Evolutionary conservation across 352 stramenopile genomes (phyloP).

Genomic region (Globisporangium rhizosaccharum): DNA sequence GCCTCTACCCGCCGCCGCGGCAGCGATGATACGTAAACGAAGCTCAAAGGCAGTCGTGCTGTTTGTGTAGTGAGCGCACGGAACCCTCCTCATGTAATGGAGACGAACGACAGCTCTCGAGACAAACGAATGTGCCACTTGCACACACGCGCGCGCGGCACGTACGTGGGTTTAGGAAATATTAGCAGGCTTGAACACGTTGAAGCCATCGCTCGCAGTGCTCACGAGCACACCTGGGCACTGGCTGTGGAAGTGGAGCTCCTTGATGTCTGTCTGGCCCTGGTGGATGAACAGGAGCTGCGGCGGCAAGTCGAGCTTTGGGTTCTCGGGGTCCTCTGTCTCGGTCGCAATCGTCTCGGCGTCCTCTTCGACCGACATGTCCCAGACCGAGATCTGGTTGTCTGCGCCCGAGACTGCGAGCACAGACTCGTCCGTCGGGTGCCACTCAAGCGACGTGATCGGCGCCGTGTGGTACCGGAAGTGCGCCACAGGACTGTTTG

Average conservation of each 20-base stretch:
- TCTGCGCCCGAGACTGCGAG: constrained; percentile 92
- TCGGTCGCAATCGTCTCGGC: constrained; percentile 54
- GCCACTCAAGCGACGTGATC: constrained; percentile 98
- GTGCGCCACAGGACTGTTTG: constrained; percentile 87
- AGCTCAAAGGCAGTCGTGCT: no score
- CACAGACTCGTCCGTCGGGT: constrained; percentile 98
- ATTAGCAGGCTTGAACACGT: constrained; percentile 96
- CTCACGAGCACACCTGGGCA: constrained; percentile 96
- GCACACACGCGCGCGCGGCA: no score
- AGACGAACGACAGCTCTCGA: no score
- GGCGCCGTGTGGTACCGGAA: constrained; percentile 95
- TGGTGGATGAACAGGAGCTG: constrained; percentile 99
- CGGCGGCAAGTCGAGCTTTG: constrained; percentile 91
- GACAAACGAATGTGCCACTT: no score
- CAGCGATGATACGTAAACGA: no score
- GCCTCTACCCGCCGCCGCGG: no score
- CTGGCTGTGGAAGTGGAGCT: constrained; percentile 99
- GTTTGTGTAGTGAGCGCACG: no score
- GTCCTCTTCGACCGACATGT: constrained; percentile 99
- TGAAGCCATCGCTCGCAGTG: constrained; percentile 96
- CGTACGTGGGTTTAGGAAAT: constrained; percentile 61
- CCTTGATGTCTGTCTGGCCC: constrained; percentile 98
- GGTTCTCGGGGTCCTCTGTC: constrained; percentile 31
- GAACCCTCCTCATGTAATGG: no score
- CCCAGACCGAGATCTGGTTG: constrained; percentile 98